A percentile compares a stretch with the other conserved stretches of the same genome.
Evolutionary conservation across 306 rosid genomes (phyloP).

Genomic region (Dryas drummondii): DNA sequence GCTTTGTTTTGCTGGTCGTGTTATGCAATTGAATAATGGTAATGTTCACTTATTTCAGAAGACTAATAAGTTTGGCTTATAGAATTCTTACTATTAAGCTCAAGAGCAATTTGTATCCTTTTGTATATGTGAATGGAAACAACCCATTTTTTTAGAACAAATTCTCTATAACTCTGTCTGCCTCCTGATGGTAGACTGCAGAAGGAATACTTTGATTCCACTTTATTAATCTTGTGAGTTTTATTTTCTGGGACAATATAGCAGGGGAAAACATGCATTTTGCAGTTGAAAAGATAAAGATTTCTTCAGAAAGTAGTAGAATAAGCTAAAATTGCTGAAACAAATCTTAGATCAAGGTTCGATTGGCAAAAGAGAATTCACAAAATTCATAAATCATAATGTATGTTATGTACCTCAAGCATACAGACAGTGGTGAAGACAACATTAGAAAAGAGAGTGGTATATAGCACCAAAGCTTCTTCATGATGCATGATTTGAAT

Average conservation of each 20-base stretch:
- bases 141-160: not conserved
- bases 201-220: too few species aligned
- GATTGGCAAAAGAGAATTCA: not conserved
- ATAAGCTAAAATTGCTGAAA: not conserved
- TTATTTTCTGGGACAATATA: not conserved
- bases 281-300: not conserved
- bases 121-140: not conserved
- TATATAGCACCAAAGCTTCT: too few species aligned
- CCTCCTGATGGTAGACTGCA: too few species aligned
- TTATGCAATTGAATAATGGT: constrained; percentile 39
- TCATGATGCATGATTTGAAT: too few species aligned
- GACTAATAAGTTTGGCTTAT: constrained; percentile 19
- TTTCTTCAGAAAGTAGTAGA: not conserved
- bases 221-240: not conserved
- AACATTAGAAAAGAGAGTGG: not conserved
- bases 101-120: constrained; percentile 1
- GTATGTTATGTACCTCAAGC: not conserved
- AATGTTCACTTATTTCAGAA: constrained; percentile 33
- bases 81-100: not conserved
- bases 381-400: too few species aligned
- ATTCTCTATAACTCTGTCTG: not conserved
- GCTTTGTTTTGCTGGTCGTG: constrained; percentile 52
- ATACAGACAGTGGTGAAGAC: not conserved
- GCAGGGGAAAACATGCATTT: not conserved
- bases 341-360: not conserved